phyloP scores from a whole-genome alignment of 768 basidiomycete genomes.

The Tulasnella sp. region DNA sequence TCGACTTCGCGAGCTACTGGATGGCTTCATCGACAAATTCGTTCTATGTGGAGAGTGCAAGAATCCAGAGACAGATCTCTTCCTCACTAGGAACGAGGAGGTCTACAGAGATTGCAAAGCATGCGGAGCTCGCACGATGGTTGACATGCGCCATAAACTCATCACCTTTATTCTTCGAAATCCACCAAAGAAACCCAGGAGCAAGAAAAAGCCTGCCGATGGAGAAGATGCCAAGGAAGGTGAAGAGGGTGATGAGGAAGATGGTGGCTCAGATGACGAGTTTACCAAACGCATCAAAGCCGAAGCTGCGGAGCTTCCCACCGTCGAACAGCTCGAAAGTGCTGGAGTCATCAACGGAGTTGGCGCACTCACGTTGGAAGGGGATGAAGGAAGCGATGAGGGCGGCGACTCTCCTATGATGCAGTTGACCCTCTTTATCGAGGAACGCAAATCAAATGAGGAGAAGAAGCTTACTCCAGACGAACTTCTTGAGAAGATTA shows the following conservation, averaged over 20 bases:
- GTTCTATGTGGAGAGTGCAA: slow-evolving; percentile 96
- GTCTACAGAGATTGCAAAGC: slow-evolving; percentile 97
- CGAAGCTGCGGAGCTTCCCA: slow-evolving; percentile 64
- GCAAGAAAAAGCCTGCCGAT: slow-evolving; percentile 36
- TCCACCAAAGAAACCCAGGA: slow-evolving; percentile 80
- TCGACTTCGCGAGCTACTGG: slow-evolving; percentile 88
- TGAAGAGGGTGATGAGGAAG: slow-evolving; percentile 30
- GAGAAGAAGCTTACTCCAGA: slow-evolving; percentile 37
- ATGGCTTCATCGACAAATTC: slow-evolving; percentile 96
- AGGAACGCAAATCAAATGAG: slow-evolving; percentile 31
- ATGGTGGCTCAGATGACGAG: slow-evolving; percentile 57
- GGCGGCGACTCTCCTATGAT: slow-evolving; percentile 77
- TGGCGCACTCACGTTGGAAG: slow-evolving; percentile 37
- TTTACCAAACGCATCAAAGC: slow-evolving; percentile 84
- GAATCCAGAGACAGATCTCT: slow-evolving; percentile 95
- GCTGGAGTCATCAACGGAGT: slow-evolving; percentile 41
- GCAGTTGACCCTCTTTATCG: slow-evolving; percentile 71
- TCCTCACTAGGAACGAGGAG: slow-evolving; percentile 79
- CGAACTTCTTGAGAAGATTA: slow-evolving; percentile 74
- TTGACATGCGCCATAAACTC: slow-evolving; percentile 96
- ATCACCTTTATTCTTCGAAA: slow-evolving; percentile 96
- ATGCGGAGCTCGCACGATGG: slow-evolving; percentile 79
- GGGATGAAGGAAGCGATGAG: slow-evolving; percentile 77
- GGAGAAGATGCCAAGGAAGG: slow-evolving; percentile 29
- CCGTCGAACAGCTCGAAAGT: slow-evolving; percentile 35